Conservation (phyloP, 768 basidiomycete genomes). For the Pisolithus sp. region DNA sequence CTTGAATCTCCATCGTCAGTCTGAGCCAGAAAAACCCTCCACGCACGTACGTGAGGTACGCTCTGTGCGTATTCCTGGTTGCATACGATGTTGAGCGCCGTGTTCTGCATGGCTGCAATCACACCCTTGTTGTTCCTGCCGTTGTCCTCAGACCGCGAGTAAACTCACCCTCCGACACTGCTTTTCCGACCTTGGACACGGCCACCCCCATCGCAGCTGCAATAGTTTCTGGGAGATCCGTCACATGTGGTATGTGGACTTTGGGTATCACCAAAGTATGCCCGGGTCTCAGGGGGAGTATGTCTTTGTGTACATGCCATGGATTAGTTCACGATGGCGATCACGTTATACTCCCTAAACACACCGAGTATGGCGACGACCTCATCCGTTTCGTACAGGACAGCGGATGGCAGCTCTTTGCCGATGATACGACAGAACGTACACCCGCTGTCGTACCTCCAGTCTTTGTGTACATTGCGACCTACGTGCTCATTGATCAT, state of each 20-base stretch:
- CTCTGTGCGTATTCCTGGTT: conserved; percentile 81
- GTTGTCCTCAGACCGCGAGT: not conserved
- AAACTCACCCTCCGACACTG: conserved; percentile 51
- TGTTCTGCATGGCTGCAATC: conserved; percentile 39
- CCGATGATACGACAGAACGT: conserved; percentile 59
- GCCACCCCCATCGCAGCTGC: conserved; percentile 54
- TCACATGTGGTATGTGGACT: conserved; percentile 51
- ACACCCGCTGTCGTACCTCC: conserved; percentile 28
- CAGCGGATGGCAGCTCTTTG: conserved; percentile 40
- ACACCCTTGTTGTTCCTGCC: not conserved
- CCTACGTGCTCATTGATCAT: conserved; percentile 57
- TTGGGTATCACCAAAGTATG: conserved; percentile 72
- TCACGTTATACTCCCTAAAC: too few species aligned
- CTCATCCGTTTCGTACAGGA: conserved; percentile 55
- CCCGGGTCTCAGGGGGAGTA: conserved; percentile 58
- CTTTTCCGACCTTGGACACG: conserved; percentile 56
- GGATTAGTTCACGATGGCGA: too few species aligned
- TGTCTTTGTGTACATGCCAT: conserved; percentile 36
- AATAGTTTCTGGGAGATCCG: conserved; percentile 56
- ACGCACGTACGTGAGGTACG: conserved; percentile 57
- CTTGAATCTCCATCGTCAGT: conserved; percentile 27
- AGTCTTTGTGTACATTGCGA: conserved; percentile 40
- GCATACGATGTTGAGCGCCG: conserved; percentile 68
- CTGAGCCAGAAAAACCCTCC: not conserved
- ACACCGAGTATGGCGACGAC: conserved; percentile 51